phyloP scores from a whole-genome alignment of 1,284 basidiomycete genomes.

The Tetrapyrgos nigripes region DNA sequence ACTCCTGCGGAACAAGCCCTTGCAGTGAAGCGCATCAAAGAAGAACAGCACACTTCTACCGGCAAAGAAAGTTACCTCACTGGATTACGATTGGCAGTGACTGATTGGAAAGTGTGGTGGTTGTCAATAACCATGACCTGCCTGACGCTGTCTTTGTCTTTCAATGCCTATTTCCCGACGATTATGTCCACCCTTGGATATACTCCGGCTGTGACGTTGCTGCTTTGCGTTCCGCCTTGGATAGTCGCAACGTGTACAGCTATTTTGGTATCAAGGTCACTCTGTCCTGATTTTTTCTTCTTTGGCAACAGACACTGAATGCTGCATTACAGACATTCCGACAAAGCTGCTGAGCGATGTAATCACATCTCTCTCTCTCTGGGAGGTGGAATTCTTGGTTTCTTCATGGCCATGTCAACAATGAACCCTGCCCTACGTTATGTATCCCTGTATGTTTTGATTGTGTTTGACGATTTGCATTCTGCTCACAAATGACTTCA shows the following conservation, averaged over 20 bases:
- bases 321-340: conserved; percentile 63
- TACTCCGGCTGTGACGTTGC: conserved; percentile 65
- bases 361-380: conserved; percentile 66
- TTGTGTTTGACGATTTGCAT: not conserved
- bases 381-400: conserved; percentile 70
- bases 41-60: conserved; percentile 66
- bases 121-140: conserved; percentile 60
- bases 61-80: conserved; percentile 31
- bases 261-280: conserved; percentile 57
- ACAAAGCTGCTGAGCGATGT: conserved; percentile 69
- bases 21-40: conserved; percentile 73
- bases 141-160: conserved; percentile 58
- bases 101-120: conserved; percentile 80
- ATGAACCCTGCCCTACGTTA: conserved; percentile 75
- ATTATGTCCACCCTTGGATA: conserved; percentile 74
- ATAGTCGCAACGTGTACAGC: conserved; percentile 66
- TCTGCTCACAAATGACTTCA: conserved; percentile 28
- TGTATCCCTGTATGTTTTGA: conserved; percentile 61
- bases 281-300: conserved; percentile 15
- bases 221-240: conserved; percentile 84
- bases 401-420: conserved; percentile 74
- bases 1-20: conserved; percentile 67
- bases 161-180: conserved; percentile 76
- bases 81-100: conserved; percentile 64
- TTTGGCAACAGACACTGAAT: conserved; percentile 1